Conservation (phyloP, 805 yeast species). For the Starmerella bacillaris region DNA sequence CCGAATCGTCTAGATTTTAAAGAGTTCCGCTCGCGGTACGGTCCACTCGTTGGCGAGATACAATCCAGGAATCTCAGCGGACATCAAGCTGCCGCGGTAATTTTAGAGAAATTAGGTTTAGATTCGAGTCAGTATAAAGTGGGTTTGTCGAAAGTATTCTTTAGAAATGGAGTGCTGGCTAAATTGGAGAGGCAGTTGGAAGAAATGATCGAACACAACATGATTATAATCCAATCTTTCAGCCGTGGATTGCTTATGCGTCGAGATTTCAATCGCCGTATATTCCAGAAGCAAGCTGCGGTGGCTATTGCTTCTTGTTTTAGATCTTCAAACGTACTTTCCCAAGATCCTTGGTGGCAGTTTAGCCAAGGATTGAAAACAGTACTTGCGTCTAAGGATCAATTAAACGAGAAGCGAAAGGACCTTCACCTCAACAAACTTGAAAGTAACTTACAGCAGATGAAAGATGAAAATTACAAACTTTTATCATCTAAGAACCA, state of each 20-base stretch:
- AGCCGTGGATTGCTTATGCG: conserved; percentile 51
- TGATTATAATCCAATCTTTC: conserved; percentile 45
- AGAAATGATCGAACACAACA: conserved; percentile 33
- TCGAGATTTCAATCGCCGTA: conserved; percentile 27
- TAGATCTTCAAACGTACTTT: conserved; percentile 30
- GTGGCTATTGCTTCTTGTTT: conserved; percentile 49
- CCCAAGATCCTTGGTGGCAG: conserved; percentile 59
- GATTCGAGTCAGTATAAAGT: conserved; percentile 43
- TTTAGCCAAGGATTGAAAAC: conserved; percentile 60
- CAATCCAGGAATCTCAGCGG: conserved; percentile 22
- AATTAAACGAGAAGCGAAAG: conserved; percentile 12
- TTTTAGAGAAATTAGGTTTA: conserved; percentile 44
- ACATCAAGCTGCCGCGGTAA: conserved; percentile 43
- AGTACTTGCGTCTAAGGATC: conserved; percentile 33
- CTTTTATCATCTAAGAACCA: conserved; percentile 22
- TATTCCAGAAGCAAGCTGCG: conserved; percentile 53
- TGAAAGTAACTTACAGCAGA: conserved; percentile 16
- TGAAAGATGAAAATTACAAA: conserved; percentile 21
- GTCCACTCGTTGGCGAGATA: conserved; percentile 43
- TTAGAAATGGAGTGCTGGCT: conserved; percentile 62
- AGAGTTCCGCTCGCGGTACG: conserved; percentile 61
- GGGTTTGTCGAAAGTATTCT: conserved; percentile 57
- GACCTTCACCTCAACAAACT: conserved; percentile 20
- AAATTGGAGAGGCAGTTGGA: conserved; percentile 65
- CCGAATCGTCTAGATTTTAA: conserved; percentile 80